These are phyloP conservation scores for Kuraishia cidri DNA, from an alignment of 805 yeast genomes.

Conservation along the genomic window DNA sequence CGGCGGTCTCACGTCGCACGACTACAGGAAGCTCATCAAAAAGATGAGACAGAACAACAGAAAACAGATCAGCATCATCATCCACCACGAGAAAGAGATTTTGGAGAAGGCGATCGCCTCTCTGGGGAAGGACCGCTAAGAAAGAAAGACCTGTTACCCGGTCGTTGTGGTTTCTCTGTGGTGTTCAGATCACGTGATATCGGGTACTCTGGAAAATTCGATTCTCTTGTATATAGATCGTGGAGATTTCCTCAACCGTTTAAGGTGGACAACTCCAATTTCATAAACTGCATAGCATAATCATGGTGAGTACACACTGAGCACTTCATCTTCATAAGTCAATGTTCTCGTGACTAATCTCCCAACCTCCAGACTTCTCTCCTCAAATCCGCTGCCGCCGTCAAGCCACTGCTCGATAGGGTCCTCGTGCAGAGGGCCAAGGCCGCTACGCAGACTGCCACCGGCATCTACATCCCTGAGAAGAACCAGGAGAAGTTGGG, in stretches of 20 bases:
- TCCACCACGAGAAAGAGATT: conserved; percentile 6
- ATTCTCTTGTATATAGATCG: too few relatives aligned
- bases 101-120: conserved; percentile 3
- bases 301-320: too few relatives aligned
- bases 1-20: conserved; percentile 5
- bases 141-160: too few relatives aligned
- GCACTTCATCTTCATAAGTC: too few relatives aligned
- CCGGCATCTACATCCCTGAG: conserved; percentile 92
- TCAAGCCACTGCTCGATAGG: conserved; percentile 92
- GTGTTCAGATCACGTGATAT: too few relatives aligned
- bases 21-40: conserved; percentile 9
- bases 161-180: too few relatives aligned
- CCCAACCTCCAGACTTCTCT: conserved; percentile 29
- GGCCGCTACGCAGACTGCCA: conserved; percentile 85
- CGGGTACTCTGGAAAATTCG: too few relatives aligned
- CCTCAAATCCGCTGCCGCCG: conserved; percentile 75
- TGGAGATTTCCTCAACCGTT: too few relatives aligned
- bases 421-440: conserved; percentile 91
- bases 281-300: too few relatives aligned
- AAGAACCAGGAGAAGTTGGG: conserved; percentile 91
- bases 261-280: too few relatives aligned
- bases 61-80: conserved; percentile 2
- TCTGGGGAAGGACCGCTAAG: too few relatives aligned
- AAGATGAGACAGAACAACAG: conserved; percentile 3
- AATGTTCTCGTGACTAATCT: too few relatives aligned